Percentiles rank a stretch among this genome's conserved stretches.
Conservation (phyloP, 23 red algal genomes). For the Gracilariopsis chorda region DNA sequence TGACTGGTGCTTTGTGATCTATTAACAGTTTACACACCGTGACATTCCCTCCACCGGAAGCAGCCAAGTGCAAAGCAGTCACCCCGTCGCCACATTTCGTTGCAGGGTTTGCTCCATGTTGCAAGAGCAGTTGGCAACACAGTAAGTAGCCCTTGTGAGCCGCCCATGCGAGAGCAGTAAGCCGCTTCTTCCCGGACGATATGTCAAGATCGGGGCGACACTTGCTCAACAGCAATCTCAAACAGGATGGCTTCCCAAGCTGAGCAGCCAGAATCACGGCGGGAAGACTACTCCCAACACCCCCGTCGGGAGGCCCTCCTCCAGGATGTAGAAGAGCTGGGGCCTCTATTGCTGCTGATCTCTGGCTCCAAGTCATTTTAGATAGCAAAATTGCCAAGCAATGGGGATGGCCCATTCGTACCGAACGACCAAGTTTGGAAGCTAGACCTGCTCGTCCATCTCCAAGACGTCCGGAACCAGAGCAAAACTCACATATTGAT, state of each 20-base stretch:
- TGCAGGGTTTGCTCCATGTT: slow-evolving; percentile 52
- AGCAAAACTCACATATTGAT: slow-evolving; percentile 62
- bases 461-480: slow-evolving; percentile 56
- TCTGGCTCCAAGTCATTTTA: slow-evolving; percentile 82
- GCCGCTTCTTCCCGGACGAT: slow-evolving; percentile 62
- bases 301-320: slow-evolving; percentile 38
- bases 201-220: slow-evolving; percentile 77
- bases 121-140: slow-evolving; percentile 74
- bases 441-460: slow-evolving; percentile 71
- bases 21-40: slow-evolving; percentile 59
- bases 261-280: slow-evolving; percentile 85
- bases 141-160: slow-evolving; percentile 84
- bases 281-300: slow-evolving; percentile 54
- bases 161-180: slow-evolving; percentile 84
- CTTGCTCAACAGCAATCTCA: slow-evolving; percentile 56
- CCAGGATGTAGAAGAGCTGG: slow-evolving; percentile 68
- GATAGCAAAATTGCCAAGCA: slow-evolving; percentile 78
- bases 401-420: slow-evolving; percentile 79
- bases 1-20: slow-evolving; percentile 59
- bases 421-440: slow-evolving; percentile 74
- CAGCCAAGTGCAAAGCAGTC: slow-evolving; percentile 89
- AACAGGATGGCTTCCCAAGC: slow-evolving; percentile 76
- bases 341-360: slow-evolving; percentile 80
- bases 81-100: slow-evolving; percentile 82
- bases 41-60: slow-evolving; percentile 54